Percentiles rank a stretch among this genome's conserved stretches.
These are phyloP conservation scores for Lactifluus volemus DNA, from an alignment of 768 basidiomycete genomes.

Conservation along the genomic window DNA sequence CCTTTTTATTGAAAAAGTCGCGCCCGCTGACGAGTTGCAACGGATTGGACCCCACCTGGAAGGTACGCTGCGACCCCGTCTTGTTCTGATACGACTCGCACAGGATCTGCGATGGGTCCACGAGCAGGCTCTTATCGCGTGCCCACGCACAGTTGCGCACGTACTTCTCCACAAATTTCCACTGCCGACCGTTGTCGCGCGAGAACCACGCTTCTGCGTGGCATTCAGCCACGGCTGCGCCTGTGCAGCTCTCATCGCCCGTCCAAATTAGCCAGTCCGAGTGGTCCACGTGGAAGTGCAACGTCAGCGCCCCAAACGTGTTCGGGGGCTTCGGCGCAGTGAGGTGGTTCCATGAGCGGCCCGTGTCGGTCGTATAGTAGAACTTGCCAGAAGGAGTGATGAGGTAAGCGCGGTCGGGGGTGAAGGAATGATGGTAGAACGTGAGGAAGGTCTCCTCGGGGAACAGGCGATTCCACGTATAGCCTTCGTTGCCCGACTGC, in stretches of 20 bases:
- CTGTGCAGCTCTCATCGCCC: slow-evolving; percentile 61
- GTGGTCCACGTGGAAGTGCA: slow-evolving; percentile 77
- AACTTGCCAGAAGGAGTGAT: slow-evolving; percentile 58
- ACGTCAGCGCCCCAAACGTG: slow-evolving; percentile 58
- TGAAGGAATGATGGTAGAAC: slow-evolving; percentile 80
- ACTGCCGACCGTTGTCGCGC: slow-evolving; percentile 65
- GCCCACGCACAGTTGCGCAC: slow-evolving; percentile 92
- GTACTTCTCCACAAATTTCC: slow-evolving; percentile 75
- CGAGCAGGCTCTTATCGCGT: slow-evolving; percentile 61
- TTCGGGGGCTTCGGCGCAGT: slow-evolving; percentile 68
- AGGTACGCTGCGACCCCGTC: slow-evolving; percentile 62
- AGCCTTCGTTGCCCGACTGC: slow-evolving; percentile 95
- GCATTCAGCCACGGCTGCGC: slow-evolving; percentile 41
- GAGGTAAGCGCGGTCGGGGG: slow-evolving; percentile 79
- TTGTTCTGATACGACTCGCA: slow-evolving; percentile 87
- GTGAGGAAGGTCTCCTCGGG: slow-evolving; percentile 61
- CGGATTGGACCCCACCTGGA: slow-evolving; percentile 46
- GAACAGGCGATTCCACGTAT: slow-evolving; percentile 69
- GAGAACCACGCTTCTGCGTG: slow-evolving; percentile 70
- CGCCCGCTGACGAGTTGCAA: slow-evolving; percentile 72
- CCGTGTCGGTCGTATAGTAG: slow-evolving; percentile 80
- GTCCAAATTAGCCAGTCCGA: slow-evolving; percentile 87
- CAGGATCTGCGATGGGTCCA: slow-evolving; percentile 82
- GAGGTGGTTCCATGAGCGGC: slow-evolving; percentile 55
- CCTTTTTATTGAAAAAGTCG: slow-evolving; percentile 62